Evolutionary conservation across 2,329 filamentous ascomycete species (phyloP).

Genomic region (Colletotrichum lini): DNA sequence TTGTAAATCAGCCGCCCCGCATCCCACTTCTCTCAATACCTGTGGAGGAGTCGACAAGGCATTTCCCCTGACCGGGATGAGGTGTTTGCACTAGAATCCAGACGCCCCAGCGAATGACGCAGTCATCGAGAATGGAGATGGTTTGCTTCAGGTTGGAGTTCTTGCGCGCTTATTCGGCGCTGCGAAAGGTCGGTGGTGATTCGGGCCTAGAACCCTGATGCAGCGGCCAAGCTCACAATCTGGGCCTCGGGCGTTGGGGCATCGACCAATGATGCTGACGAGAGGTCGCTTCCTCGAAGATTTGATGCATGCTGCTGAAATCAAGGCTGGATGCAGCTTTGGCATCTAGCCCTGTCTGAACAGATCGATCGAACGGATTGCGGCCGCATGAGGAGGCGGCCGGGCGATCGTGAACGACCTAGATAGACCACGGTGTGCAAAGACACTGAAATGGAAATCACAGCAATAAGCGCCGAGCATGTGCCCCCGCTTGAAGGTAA

Average conservation of each 20-base stretch:
- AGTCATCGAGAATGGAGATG: conserved; percentile 10
- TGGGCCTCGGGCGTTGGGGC: background rate
- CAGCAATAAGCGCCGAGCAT: background rate
- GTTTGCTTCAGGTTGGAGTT: background rate
- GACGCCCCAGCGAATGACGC: conserved; percentile 2
- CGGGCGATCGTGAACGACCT: conserved; percentile 20
- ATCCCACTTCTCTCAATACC: background rate
- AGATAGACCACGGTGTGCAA: too few species aligned
- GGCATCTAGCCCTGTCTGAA: conserved; percentile 1
- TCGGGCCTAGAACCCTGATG: conserved; percentile 8
- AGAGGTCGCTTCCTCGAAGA: background rate
- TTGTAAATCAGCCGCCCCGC: conserved; percentile 26
- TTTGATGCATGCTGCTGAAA: conserved; percentile 24
- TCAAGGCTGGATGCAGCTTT: conserved; percentile 31
- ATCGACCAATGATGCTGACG: conserved; percentile 14
- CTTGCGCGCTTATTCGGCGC: conserved; percentile 8
- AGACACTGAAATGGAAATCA: too few species aligned
- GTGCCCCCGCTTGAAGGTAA: background rate
- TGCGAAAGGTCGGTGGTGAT: conserved; percentile 3
- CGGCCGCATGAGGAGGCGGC: conserved; percentile 11
- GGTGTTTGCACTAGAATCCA: background rate
- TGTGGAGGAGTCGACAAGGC: background rate
- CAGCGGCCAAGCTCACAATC: background rate
- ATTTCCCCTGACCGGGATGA: background rate
- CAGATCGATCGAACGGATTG: conserved; percentile 31